Evolutionary conservation across 805 yeast species (phyloP).

Genomic region (Yamadazyma insecticola): DNA sequence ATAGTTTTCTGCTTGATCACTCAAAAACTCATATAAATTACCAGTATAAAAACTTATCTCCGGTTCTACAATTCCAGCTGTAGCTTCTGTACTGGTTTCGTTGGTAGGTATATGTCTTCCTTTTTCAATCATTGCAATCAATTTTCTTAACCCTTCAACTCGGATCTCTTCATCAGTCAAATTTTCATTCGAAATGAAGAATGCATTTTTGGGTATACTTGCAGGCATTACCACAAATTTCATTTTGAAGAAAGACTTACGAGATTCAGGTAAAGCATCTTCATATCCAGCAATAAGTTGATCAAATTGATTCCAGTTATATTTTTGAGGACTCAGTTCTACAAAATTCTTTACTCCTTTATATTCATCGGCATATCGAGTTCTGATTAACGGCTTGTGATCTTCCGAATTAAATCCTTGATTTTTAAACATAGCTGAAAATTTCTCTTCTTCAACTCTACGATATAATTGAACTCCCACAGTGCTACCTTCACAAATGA

Average conservation of each 20-base stretch:
- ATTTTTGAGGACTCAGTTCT: constrained; percentile 46
- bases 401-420: constrained; percentile 8
- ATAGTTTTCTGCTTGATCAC: constrained; percentile 40
- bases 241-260: constrained; percentile 56
- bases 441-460: constrained; percentile 9
- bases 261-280: constrained; percentile 57
- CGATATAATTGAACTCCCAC: constrained; percentile 75
- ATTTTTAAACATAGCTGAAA: constrained; percentile 6
- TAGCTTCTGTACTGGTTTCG: constrained; percentile 14
- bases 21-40: constrained; percentile 61
- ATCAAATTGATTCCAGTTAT: constrained; percentile 91
- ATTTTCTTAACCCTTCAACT: constrained; percentile 79
- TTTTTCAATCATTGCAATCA: constrained; percentile 59
- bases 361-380: constrained; percentile 71
- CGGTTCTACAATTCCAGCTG: constrained; percentile 51
- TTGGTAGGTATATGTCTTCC: constrained; percentile 43
- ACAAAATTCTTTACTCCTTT: constrained; percentile 54
- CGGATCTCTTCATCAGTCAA: constrained; percentile 82
- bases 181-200: constrained; percentile 50
- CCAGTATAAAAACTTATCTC: constrained; percentile 89
- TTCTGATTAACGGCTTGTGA: constrained; percentile 51
- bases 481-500: constrained; percentile 67
- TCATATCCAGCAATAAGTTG: constrained; percentile 89
- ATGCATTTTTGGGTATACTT: constrained; percentile 56
- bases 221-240: constrained; percentile 84